phyloP scores from a whole-genome alignment of 2,329 filamentous ascomycete species.

The Tolypocladium paradoxum region DNA sequence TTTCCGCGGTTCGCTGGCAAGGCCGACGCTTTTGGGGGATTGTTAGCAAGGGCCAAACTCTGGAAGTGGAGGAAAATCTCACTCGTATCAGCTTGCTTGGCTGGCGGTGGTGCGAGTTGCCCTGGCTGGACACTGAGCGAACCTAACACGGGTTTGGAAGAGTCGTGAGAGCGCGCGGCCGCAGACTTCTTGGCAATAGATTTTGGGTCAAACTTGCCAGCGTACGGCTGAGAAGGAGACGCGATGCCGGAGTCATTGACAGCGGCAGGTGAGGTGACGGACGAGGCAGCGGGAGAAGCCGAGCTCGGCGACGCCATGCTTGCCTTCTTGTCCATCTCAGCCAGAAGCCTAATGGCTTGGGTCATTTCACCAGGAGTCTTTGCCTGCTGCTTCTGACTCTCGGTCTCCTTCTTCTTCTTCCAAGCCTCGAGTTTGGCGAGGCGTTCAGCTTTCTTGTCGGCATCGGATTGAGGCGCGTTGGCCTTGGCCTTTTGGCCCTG shows the following conservation, averaged over 20 bases:
- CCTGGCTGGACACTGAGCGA: conserved; percentile 30
- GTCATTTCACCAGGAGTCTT: conserved; percentile 39
- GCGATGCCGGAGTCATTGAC: conserved; percentile 29
- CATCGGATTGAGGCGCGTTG: conserved; percentile 47
- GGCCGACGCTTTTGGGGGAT: conserved; percentile 30
- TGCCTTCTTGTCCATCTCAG: conserved; percentile 64
- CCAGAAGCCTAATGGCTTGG: conserved; percentile 55
- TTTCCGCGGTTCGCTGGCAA: conserved; percentile 61
- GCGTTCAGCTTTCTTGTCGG: conserved; percentile 66
- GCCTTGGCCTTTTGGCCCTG: conserved; percentile 41
- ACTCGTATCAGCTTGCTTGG: conserved; percentile 26
- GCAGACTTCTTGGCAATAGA: conserved; percentile 71
- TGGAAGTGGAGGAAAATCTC: conserved; percentile 8
- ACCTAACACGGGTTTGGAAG: conserved; percentile 38
- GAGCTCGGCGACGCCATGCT: conserved; percentile 32
- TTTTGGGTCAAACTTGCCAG: conserved; percentile 80
- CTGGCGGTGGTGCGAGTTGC: conserved; percentile 15
- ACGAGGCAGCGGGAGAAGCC: conserved; percentile 39
- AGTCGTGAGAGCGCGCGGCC: conserved; percentile 43
- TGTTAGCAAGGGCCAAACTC: conserved; percentile 12
- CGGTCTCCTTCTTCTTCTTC: conserved; percentile 81
- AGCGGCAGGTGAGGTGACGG: conserved; percentile 38
- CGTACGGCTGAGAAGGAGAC: conserved; percentile 49
- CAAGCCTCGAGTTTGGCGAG: conserved; percentile 77
- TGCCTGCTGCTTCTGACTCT: conserved; percentile 61